These are phyloP conservation scores for Ophiostoma sp. DNA, from an alignment of 2,329 filamentous ascomycete species.

Conservation along the genomic window DNA sequence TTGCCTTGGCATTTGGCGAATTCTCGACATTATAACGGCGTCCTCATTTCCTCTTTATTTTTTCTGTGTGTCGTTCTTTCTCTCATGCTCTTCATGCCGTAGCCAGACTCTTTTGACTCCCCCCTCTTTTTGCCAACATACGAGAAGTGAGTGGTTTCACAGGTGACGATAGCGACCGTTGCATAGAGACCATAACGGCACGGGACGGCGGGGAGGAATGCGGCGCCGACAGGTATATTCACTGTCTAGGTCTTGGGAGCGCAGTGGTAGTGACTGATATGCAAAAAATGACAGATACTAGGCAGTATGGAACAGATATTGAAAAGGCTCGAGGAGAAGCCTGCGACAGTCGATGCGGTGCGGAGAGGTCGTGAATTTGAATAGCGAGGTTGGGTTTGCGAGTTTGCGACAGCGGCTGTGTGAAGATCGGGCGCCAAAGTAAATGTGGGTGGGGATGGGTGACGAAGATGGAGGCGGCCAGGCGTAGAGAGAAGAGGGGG, in stretches of 20 bases:
- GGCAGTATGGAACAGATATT: neutral
- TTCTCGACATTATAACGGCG: neutral
- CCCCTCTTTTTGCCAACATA: conserved; percentile 12
- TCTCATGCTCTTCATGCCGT: neutral
- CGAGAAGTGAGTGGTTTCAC: conserved; percentile 51
- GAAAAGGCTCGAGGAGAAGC: neutral
- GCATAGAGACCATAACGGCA: conserved; percentile 55
- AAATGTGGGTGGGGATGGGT: conserved; percentile 2
- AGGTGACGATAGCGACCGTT: conserved; percentile 58
- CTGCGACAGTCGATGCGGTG: neutral
- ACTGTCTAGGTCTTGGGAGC: neutral
- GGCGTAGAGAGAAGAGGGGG: neutral
- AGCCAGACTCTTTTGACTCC: neutral
- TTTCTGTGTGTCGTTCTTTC: neutral
- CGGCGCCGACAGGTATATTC: neutral
- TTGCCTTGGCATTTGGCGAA: neutral
- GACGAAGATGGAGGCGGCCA: neutral
- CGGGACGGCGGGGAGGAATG: neutral
- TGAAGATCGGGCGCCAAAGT: neutral
- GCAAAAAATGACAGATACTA: neutral
- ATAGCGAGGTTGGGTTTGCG: conserved; percentile 1
- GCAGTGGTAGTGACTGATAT: neutral
- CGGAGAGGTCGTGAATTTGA: neutral
- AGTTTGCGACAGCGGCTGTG: neutral
- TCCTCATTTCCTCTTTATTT: neutral